These are phyloP conservation scores for Aspergillus tamarii DNA, from an alignment of 2,329 filamentous ascomycete genomes.

Conservation along the genomic window DNA sequence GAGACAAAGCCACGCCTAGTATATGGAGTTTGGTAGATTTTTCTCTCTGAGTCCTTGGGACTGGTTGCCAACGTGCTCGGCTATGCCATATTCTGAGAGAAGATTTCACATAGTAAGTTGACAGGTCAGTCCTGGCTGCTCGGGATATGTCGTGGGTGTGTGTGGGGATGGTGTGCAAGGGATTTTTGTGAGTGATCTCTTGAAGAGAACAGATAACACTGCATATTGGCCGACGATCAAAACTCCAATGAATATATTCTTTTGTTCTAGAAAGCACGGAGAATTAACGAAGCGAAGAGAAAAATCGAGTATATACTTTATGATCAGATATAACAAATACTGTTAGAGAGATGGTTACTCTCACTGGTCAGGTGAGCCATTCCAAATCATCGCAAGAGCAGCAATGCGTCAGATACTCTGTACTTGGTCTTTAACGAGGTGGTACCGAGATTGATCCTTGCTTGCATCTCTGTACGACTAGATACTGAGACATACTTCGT, in stretches of 20 bases:
- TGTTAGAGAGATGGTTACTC: neutral
- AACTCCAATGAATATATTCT: neutral
- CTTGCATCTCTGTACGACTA: neutral
- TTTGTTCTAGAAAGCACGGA: neutral
- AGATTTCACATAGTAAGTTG: neutral
- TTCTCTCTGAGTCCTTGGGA: neutral
- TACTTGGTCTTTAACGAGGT: neutral
- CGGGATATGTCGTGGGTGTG: neutral
- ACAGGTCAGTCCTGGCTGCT: neutral
- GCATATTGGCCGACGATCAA: neutral
- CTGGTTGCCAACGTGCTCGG: constrained; percentile 4
- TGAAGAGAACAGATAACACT: neutral
- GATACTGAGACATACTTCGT: neutral
- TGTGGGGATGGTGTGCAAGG: neutral
- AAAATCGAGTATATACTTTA: neutral
- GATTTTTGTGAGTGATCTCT: constrained; percentile 1
- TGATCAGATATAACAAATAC: neutral
- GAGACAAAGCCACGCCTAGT: constrained; percentile 25
- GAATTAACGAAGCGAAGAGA: neutral
- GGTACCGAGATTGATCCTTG: neutral
- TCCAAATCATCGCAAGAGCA: neutral
- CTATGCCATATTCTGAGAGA: neutral
- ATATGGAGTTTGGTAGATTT: constrained; percentile 4
- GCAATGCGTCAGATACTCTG: neutral
- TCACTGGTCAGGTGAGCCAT: neutral